These are phyloP conservation scores for Aspergillus baeticus DNA, from an alignment of 495 filamentous ascomycete species.

Conservation along the genomic window DNA sequence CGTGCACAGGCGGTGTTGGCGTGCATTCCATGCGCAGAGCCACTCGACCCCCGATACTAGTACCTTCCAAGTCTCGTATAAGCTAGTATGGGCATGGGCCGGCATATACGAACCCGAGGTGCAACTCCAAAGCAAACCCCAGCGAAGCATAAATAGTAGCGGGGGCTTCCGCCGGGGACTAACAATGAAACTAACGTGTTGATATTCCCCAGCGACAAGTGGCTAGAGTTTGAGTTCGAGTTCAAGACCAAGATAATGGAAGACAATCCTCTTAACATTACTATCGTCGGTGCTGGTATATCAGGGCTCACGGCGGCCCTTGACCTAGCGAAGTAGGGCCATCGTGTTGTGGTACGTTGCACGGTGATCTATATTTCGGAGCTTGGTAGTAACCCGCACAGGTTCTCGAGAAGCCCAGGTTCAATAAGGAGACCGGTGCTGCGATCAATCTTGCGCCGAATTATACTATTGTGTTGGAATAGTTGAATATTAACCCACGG, in stretches of 20 bases:
- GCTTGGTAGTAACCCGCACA: slow-evolving; percentile 11
- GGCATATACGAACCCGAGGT: no score
- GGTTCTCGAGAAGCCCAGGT: slow-evolving; percentile 50
- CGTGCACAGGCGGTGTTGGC: no score
- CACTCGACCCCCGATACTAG: no score
- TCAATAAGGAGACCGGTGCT: slow-evolving; percentile 56
- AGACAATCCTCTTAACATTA: slow-evolving; percentile 18
- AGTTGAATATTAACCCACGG: slow-evolving; percentile 45
- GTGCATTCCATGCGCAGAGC: no score
- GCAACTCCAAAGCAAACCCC: no score
- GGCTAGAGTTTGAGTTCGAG: no score
- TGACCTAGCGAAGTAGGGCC: slow-evolving; percentile 29
- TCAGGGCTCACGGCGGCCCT: slow-evolving; percentile 32
- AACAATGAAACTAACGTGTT: no score
- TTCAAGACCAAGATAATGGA: neutral
- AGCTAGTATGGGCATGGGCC: no score
- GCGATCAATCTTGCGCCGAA: slow-evolving; percentile 54
- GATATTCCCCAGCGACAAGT: no score
- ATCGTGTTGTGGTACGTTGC: slow-evolving; percentile 29
- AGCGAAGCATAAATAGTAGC: no score
- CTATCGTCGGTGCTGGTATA: slow-evolving; percentile 31
- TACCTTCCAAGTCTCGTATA: no score
- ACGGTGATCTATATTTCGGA: neutral
- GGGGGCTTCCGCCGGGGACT: no score
- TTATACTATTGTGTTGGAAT: slow-evolving; percentile 42